Evolutionary conservation across 2,329 filamentous ascomycete species (phyloP), one percentile per base, ranked within the genome.

Genomic region (Grosmannia huntii): DNA sequence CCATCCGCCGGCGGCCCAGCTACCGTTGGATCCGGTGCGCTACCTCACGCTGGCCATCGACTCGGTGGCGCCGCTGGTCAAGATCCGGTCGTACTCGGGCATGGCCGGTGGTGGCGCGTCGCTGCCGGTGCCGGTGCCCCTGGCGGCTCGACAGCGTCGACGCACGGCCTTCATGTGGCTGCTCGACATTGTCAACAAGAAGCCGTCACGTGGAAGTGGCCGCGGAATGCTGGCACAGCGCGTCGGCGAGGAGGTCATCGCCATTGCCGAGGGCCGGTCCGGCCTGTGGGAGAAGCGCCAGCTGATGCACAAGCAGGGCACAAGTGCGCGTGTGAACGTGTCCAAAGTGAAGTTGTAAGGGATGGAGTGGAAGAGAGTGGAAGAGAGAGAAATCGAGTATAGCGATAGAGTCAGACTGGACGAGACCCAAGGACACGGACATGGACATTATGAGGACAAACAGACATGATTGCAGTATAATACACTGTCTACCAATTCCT

Each of bases 11-110:
- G 77, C 88, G 27, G 76, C 80, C 4, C 85, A 92, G 65, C 85
- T 99, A 11, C 90, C 94, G 3, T 82, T 96, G 36, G 89, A 96
- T 71, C 94, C 94, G 1, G 79, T 95, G 57, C 81, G 89, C 57
- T 99, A 97, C 75, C 84, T 99, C 53, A 89, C 87, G 14, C 79
- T 95, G 36, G 90, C 91, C 36, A 85, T 99, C 66, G 94, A 99
- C 77, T 95, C 89, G 11, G 86, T 99, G 27, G 89, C 91, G 1
- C 94, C 94, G 11, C 80, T 99, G 19, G 76, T 99, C 67, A 86
- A 87, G 64, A 85, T 99, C 67, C 82, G 84, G 57, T 80, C 81
- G 61, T 81, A 90, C 65, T 83, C 83, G 66, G 90, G 90, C 64
- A 82, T 87, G 41, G 89, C 87, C 1, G 92, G 92, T 72, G 94